A percentile compares a stretch with the other conserved stretches of the same genome.
These are phyloP conservation scores for Trichoderma asperellum DNA, from an alignment of 2,329 filamentous ascomycete species.

Conservation along the genomic window DNA sequence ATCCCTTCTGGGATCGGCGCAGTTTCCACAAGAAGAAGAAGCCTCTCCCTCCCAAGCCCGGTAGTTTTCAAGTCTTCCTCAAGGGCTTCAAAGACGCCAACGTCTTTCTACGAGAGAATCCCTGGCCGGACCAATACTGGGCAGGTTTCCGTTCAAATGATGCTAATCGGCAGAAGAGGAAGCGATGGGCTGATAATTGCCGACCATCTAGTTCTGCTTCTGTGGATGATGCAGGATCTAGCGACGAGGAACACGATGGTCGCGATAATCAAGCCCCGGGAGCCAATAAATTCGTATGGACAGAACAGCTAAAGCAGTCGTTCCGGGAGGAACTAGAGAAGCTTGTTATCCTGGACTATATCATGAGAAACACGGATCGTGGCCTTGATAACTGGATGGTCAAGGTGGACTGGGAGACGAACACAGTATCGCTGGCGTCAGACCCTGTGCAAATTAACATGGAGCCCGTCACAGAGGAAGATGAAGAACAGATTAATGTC, in stretches of 20 bases:
- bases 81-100: constrained; percentile 98
- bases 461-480: constrained; percentile 51
- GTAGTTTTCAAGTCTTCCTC: constrained; percentile 96
- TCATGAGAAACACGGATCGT: constrained; percentile 98
- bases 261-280: constrained; percentile 47
- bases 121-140: constrained; percentile 90
- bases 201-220: constrained; percentile 60
- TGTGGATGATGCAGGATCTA: constrained; percentile 66
- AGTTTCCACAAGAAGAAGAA: constrained; percentile 88
- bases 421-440: constrained; percentile 82
- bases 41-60: constrained; percentile 83
- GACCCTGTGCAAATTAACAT: constrained; percentile 73
- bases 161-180: constrained; percentile 68
- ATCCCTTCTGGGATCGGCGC: constrained; percentile 94
- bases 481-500: constrained; percentile 47
- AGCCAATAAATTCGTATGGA: constrained; percentile 75
- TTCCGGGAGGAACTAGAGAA: constrained; percentile 97
- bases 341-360: constrained; percentile 95
- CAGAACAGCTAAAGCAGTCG: constrained; percentile 81
- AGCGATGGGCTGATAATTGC: constrained; percentile 80
- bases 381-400: constrained; percentile 99
- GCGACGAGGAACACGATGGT: constrained; percentile 56
- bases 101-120: constrained; percentile 89
- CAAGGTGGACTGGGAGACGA: constrained; percentile 83
- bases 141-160: constrained; percentile 71